Percentiles rank a stretch among this genome's conserved stretches.
Evolutionary conservation across 805 yeast genomes (phyloP).

Genomic region (Candida ortonii): DNA sequence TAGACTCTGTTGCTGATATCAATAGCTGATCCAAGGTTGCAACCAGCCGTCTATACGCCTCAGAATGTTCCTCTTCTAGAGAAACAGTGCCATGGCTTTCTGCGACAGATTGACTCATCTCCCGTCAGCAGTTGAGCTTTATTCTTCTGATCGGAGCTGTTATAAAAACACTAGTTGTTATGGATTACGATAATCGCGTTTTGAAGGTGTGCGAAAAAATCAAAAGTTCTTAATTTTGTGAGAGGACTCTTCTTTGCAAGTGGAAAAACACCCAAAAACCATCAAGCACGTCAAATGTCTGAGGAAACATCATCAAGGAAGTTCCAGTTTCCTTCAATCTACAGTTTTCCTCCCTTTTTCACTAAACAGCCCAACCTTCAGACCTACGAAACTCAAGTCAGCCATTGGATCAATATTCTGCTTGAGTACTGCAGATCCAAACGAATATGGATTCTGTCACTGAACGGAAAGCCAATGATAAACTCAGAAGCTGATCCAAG

Average conservation of each 20-base stretch:
- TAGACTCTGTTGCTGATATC: constrained; percentile 13
- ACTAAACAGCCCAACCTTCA: constrained; percentile 85
- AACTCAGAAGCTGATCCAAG: constrained; percentile 4
- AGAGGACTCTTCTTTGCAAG: neutral
- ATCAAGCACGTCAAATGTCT: constrained; percentile 2
- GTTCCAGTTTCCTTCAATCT: constrained; percentile 48
- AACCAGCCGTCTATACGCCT: constrained; percentile 32
- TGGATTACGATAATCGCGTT: too few relatives aligned
- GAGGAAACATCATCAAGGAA: constrained; percentile 1
- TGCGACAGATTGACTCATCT: too few relatives aligned
- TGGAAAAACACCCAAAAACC: neutral
- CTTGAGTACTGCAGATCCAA: constrained; percentile 56
- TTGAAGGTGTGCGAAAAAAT: neutral
- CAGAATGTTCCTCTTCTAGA: constrained; percentile 32
- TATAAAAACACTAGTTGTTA: too few relatives aligned
- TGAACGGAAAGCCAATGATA: constrained; percentile 33
- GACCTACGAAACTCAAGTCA: constrained; percentile 71
- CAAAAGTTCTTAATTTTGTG: too few relatives aligned
- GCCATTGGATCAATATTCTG: constrained; percentile 72
- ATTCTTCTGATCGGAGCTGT: too few relatives aligned
- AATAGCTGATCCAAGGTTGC: constrained; percentile 33
- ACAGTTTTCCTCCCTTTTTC: constrained; percentile 85
- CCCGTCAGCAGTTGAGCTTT: too few relatives aligned
- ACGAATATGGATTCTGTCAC: constrained; percentile 52
- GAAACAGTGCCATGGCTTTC: too few relatives aligned